phyloP scores from a whole-genome alignment of 225 moss, liverwort and hornwort genomes.

The Rhytidiadelphus loreus region DNA sequence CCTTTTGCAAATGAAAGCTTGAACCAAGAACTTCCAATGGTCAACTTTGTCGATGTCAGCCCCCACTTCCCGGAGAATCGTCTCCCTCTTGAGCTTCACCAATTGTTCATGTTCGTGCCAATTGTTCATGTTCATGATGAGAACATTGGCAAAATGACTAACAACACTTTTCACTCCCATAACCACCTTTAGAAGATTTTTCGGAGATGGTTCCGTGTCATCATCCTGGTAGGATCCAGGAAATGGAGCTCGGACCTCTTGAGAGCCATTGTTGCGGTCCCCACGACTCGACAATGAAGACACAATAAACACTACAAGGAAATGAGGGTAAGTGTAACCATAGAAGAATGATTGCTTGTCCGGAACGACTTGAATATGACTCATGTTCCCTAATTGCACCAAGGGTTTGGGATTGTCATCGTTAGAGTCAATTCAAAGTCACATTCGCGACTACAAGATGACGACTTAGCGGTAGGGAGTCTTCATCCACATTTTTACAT shows the following conservation, averaged over 20 bases:
- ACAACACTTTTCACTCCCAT: constrained; percentile 7
- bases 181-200: background rate
- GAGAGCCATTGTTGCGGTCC: background rate
- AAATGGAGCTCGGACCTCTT: background rate
- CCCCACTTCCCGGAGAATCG: background rate
- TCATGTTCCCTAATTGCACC: too few species aligned
- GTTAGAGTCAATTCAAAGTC: too few species aligned
- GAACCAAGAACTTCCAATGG: constrained; percentile 17
- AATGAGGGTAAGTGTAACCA: too few species aligned
- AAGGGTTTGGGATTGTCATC: too few species aligned
- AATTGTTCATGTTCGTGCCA: too few species aligned
- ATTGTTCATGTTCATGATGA: background rate
- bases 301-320: too few species aligned
- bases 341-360: too few species aligned
- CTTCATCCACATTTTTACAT: too few species aligned
- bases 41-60: background rate
- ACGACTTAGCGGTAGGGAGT: too few species aligned
- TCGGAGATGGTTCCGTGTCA: constrained; percentile 6
- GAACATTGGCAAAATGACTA: background rate
- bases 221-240: constrained; percentile 6
- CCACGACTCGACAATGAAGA: background rate
- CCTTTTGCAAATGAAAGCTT: constrained; percentile 3
- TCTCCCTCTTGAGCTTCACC: background rate
- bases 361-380: too few species aligned
- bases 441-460: too few species aligned